Percentiles rank a stretch among this genome's conserved stretches.
These are phyloP conservation scores for Selaginella tamariscina DNA, from an alignment of 75 land plant genomes.

Conservation along the genomic window DNA sequence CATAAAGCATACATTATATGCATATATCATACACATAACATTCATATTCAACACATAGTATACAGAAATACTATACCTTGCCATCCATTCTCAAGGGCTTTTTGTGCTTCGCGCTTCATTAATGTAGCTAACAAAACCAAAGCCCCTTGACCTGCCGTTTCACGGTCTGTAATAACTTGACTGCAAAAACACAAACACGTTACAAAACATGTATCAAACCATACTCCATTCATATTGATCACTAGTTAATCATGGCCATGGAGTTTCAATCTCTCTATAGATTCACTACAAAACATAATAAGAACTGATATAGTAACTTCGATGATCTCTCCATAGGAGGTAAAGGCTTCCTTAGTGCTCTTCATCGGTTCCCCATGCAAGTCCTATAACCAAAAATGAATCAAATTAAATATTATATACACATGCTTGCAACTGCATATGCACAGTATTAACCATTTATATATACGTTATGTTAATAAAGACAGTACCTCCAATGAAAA, in stretches of 20 bases:
- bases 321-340: constrained; percentile 43
- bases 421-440: too few relatives aligned
- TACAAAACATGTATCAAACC: too few relatives aligned
- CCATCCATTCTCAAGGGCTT: constrained; percentile 68
- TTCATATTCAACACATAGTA: too few relatives aligned
- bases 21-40: too few relatives aligned
- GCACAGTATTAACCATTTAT: too few relatives aligned
- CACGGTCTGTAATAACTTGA: constrained; percentile 59
- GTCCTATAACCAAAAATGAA: constrained; percentile 23
- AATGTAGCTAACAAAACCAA: constrained; percentile 62
- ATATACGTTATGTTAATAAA: too few relatives aligned
- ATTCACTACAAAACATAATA: background rate
- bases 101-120: constrained; percentile 31
- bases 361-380: constrained; percentile 56
- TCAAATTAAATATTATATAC: background rate
- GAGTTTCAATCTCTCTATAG: too few relatives aligned
- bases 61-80: constrained; percentile 27
- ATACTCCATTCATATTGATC: too few relatives aligned
- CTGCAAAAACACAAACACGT: too few relatives aligned
- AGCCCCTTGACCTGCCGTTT: constrained; percentile 75
- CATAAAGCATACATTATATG: background rate
- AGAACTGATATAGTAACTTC: constrained; percentile 34
- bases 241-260: too few relatives aligned
- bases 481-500: background rate
- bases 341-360: constrained; percentile 49